Evolutionary conservation across 805 yeast genomes (phyloP).

Genomic region (Ogataea naganishii): DNA sequence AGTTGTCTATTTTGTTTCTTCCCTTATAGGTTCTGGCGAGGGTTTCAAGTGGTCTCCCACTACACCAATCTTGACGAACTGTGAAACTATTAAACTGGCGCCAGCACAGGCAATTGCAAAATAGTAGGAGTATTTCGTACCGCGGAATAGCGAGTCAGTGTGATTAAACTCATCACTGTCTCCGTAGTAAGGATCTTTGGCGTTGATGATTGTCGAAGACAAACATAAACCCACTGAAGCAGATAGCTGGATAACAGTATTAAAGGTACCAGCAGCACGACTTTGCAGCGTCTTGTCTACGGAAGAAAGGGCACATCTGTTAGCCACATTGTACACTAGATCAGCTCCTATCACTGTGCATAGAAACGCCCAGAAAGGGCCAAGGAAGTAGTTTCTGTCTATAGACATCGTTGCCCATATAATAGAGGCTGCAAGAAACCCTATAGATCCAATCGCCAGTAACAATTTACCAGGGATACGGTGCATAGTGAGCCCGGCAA

Average conservation of each 20-base stretch:
- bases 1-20: constrained; percentile 5
- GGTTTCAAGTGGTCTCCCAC: no score
- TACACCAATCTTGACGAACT: constrained; percentile 28
- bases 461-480: constrained; percentile 31
- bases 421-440: constrained; percentile 27
- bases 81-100: constrained; percentile 19
- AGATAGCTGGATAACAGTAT: constrained; percentile 32
- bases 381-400: constrained; percentile 30
- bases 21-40: no score
- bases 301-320: constrained; percentile 31
- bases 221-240: constrained; percentile 34
- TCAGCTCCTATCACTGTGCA: constrained; percentile 39
- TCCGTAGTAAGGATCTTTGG: constrained; percentile 25
- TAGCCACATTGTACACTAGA: constrained; percentile 35
- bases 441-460: constrained; percentile 25
- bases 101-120: constrained; percentile 29
- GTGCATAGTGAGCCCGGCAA: constrained; percentile 40
- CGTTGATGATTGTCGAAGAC: constrained; percentile 28
- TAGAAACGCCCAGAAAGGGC: constrained; percentile 35
- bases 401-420: constrained; percentile 33
- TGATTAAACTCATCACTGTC: constrained; percentile 14
- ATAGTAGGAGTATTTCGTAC: constrained; percentile 28
- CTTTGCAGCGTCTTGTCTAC: constrained; percentile 31
- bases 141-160: constrained; percentile 19
- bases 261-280: constrained; percentile 40